phyloP scores from a whole-genome alignment of 2,329 filamentous ascomycete species.

The Cladobotryum mycophilum region DNA sequence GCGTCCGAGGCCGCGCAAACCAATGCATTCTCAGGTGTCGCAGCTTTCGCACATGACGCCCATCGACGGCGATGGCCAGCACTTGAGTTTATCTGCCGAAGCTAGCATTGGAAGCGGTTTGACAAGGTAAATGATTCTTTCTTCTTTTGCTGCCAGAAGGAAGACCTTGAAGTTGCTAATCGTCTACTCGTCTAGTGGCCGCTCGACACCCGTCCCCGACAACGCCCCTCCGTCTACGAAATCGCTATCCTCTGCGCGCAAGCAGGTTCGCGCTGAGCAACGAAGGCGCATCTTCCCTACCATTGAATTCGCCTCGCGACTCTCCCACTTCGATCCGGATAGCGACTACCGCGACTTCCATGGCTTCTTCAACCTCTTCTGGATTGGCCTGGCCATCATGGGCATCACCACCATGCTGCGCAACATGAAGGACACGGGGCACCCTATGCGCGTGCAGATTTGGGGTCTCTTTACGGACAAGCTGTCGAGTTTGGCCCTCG shows the following conservation, averaged over 20 bases:
- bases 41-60: conserved; percentile 34
- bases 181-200: conserved; percentile 51
- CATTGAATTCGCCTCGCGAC: conserved; percentile 81
- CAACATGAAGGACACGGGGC: conserved; percentile 90
- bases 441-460: conserved; percentile 76
- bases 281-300: conserved; percentile 84
- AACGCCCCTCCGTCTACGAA: conserved; percentile 92
- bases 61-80: conserved; percentile 28
- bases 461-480: conserved; percentile 86
- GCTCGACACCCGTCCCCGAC: conserved; percentile 74
- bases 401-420: conserved; percentile 88
- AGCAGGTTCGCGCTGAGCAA: conserved; percentile 74
- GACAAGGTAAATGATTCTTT: conserved; percentile 36
- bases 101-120: conserved; percentile 34
- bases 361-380: conserved; percentile 97
- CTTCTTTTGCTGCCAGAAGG: not conserved
- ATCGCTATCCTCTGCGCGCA: conserved; percentile 77
- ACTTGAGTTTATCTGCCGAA: conserved; percentile 21
- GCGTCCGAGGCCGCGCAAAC: conserved; percentile 45
- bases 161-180: conserved; percentile 3
- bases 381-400: conserved; percentile 96
- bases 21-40: conserved; percentile 41
- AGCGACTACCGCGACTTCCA: conserved; percentile 93
- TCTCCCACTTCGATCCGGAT: conserved; percentile 90
- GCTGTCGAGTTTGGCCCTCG: conserved; percentile 76